These are phyloP conservation scores for Daldinia caldariorum DNA, from an alignment of 495 filamentous ascomycete genomes.

Conservation along the genomic window DNA sequence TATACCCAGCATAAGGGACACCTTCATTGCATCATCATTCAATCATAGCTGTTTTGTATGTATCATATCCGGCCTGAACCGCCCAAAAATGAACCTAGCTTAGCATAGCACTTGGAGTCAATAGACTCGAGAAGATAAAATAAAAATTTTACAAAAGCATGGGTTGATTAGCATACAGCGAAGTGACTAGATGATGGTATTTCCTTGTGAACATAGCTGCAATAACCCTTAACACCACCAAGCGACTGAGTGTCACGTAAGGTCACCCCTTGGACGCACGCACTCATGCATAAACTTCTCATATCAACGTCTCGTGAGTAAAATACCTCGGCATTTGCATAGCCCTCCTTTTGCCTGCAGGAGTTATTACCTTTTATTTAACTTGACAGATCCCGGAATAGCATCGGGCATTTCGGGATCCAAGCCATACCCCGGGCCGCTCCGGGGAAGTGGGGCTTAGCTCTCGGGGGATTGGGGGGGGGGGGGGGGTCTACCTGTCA, in stretches of 20 bases:
- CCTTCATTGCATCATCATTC: conserved; percentile 3
- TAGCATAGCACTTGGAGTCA: neutral
- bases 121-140: neutral
- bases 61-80: neutral
- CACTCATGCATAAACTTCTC: too few relatives aligned
- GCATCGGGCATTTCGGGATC: conserved; percentile 3
- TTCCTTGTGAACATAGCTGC: neutral
- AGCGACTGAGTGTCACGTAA: too few relatives aligned
- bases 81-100: conserved; percentile 8
- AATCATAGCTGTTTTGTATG: conserved; percentile 11
- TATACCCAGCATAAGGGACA: neutral
- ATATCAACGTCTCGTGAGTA: too few relatives aligned
- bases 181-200: neutral
- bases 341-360: neutral
- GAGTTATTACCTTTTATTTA: neutral
- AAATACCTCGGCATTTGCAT: neutral
- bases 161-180: neutral
- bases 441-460: conserved; percentile 24
- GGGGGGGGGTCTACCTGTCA: too few relatives aligned
- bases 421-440: conserved; percentile 12
- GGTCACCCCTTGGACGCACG: too few relatives aligned
- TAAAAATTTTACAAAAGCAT: neutral
- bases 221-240: neutral
- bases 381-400: neutral
- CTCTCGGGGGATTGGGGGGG: too few relatives aligned